phyloP scores from a whole-genome alignment of 192 early-diverging fungal species.

The Backusella macrospora region DNA sequence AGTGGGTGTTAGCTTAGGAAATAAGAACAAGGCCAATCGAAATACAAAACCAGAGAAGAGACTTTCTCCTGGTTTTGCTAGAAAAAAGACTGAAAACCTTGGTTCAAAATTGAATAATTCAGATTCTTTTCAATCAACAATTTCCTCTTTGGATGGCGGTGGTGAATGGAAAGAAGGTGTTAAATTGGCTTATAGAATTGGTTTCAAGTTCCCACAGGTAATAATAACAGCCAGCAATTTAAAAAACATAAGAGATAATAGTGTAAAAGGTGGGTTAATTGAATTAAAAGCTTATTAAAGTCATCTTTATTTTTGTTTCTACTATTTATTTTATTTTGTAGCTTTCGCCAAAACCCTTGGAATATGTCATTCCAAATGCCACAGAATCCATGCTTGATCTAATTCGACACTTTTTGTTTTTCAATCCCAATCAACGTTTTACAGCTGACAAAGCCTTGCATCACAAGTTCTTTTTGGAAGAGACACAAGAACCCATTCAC shows the following conservation, averaged over 20 bases:
- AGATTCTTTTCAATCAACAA: not conserved
- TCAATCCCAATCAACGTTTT: constrained; percentile 76
- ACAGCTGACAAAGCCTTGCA: constrained; percentile 71
- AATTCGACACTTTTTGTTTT: constrained; percentile 73
- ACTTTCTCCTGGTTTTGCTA: constrained; percentile 38
- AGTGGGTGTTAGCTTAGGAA: not conserved
- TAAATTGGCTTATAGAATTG: constrained; percentile 64
- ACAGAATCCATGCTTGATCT: constrained; percentile 60
- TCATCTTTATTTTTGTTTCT: not conserved
- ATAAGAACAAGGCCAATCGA: not conserved
- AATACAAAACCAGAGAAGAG: constrained; percentile 24
- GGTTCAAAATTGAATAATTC: not conserved
- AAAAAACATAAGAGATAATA: not conserved
- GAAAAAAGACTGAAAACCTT: constrained; percentile 17
- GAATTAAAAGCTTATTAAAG: constrained; percentile 6
- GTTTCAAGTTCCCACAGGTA: constrained; percentile 63
- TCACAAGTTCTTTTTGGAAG: constrained; percentile 28
- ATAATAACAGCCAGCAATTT: not conserved
- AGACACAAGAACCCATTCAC: constrained; percentile 19
- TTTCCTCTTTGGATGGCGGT: constrained; percentile 27
- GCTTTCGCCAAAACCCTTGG: constrained; percentile 51
- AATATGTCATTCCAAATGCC: constrained; percentile 63
- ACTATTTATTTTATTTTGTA: not conserved
- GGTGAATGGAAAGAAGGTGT: constrained; percentile 78
- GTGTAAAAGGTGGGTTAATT: not conserved